Evolutionary conservation across 805 yeast genomes (phyloP).

Genomic region (Candida stauntonica): DNA sequence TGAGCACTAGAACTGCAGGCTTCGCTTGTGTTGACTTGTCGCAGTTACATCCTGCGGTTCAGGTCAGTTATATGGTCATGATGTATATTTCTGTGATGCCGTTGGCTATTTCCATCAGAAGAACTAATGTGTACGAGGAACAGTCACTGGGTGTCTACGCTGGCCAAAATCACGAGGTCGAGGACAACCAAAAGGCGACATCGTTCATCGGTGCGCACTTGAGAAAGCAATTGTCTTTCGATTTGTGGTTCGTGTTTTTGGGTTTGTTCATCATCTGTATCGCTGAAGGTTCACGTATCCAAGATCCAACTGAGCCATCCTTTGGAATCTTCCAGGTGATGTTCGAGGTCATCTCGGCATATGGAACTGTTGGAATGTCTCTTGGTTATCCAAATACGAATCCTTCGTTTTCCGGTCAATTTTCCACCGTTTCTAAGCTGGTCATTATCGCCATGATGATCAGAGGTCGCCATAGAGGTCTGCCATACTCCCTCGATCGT

Average conservation of each 20-base stretch:
- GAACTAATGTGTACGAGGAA: conserved; percentile 97
- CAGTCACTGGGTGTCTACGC: conserved; percentile 88
- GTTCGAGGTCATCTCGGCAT: conserved; percentile 91
- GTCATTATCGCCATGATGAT: conserved; percentile 87
- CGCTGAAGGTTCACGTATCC: conserved; percentile 67
- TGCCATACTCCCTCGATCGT: conserved; percentile 89
- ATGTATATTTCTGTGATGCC: conserved; percentile 98
- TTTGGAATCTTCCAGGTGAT: conserved; percentile 69
- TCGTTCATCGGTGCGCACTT: conserved; percentile 83
- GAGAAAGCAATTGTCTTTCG: conserved; percentile 88
- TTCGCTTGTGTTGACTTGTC: conserved; percentile 69
- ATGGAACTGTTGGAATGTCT: conserved; percentile 94
- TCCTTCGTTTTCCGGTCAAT: conserved; percentile 71
- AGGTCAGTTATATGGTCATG: conserved; percentile 91
- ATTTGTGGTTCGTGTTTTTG: conserved; percentile 87
- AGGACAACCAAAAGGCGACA: conserved; percentile 38
- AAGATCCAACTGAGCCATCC: conserved; percentile 37
- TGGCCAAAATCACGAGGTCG: conserved; percentile 10
- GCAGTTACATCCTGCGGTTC: conserved; percentile 80
- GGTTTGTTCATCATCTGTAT: conserved; percentile 85
- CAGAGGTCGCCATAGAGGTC: conserved; percentile 94
- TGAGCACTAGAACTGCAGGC: conserved; percentile 94
- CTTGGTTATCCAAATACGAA: conserved; percentile 69
- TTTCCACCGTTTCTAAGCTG: conserved; percentile 69
- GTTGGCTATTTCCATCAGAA: conserved; percentile 89